Base-by-base conservation (phyloP, 495 filamentous ascomycete species). In the Aspergillus indologenus region DNA sequence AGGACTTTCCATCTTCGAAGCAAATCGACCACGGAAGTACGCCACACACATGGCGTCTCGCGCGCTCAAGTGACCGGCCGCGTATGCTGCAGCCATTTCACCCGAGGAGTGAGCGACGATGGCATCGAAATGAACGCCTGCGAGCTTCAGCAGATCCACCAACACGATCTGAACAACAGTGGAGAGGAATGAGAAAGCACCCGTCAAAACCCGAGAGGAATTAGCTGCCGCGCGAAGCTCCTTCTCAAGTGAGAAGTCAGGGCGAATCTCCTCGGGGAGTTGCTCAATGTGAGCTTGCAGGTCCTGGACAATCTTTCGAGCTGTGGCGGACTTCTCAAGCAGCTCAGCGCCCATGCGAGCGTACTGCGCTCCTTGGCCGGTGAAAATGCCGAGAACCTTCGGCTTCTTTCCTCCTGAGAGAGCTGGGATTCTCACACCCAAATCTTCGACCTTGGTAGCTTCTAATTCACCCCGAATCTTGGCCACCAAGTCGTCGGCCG, bases 281-380 rank as follows among this genome's bases (percentile, higher is more conserved):
- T 22, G 15, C 22, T 29, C 9, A 17, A 5, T 17, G 19, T 29
- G n/a, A n/a, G n/a, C 22, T 2, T 50, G 22, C 5, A 50, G 2
- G 5, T 3, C 1, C 20, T 23, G 22, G 12, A 50, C 21, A 40
- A 40, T 40, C 34, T 2, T 19, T 29, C 17, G 8, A 59, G 31
- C 7, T 31, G 18, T 9, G 18, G 67, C 68, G 31, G 69, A 58
- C 3, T 22, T 26, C 68, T n/a, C n/a, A n/a, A 50, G 0, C n/a
- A 87, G 57, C 19, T 73, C 70, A 5, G 65, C 70, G 15, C 80
- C 83, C 85, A 89, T 88, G 5, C 68, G 65, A 7, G 81, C 69
- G 82, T 84, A 89, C 60, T 90, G 87, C 0, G 86, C 85, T n/a
- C 87, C 87, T 61, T 90, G 87, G 2, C 87, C 87, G 14, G 85